A percentile compares a stretch with the other conserved stretches of the same genome.
phyloP scores from a whole-genome alignment of 1,284 basidiomycete genomes.

The Wolfiporia cocos region DNA sequence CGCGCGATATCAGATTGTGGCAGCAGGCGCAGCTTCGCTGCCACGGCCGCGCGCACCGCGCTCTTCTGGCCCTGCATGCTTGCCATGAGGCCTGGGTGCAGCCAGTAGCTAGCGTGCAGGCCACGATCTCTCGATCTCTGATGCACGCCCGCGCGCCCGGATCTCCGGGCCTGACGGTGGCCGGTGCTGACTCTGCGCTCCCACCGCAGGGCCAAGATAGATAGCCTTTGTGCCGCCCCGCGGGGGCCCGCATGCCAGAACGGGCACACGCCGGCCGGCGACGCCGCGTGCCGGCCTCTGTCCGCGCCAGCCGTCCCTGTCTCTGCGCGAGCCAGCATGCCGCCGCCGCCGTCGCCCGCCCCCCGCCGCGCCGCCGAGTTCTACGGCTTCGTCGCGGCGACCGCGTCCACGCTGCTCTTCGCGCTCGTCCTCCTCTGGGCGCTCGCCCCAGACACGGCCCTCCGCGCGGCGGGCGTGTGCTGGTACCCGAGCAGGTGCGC shows the following conservation, averaged over 20 bases:
- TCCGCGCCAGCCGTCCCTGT: conserved; percentile 48
- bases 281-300: too few species aligned
- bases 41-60: conserved; percentile 44
- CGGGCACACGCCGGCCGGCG: too few species aligned
- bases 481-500: conserved; percentile 87
- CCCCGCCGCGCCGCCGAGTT: conserved; percentile 72
- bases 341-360: conserved; percentile 36
- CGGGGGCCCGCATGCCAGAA: not conserved
- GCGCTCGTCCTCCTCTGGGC: conserved; percentile 67
- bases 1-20: conserved; percentile 39
- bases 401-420: conserved; percentile 71
- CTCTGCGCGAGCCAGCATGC: conserved; percentile 47
- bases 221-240: not conserved
- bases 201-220: too few species aligned
- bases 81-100: too few species aligned
- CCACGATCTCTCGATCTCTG: too few species aligned
- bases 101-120: too few species aligned
- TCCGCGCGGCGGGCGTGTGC: conserved; percentile 58
- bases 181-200: too few species aligned
- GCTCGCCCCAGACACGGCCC: conserved; percentile 43
- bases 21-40: conserved; percentile 36
- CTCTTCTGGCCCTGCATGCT: conserved; percentile 41
- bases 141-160: too few species aligned
- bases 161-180: too few species aligned
- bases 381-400: conserved; percentile 84